A percentile compares a stretch with the other conserved stretches of the same genome.
These are phyloP conservation scores for Hanseniaspora uvarum DNA, from an alignment of 1,139 yeast species.

Conservation along the genomic window DNA sequence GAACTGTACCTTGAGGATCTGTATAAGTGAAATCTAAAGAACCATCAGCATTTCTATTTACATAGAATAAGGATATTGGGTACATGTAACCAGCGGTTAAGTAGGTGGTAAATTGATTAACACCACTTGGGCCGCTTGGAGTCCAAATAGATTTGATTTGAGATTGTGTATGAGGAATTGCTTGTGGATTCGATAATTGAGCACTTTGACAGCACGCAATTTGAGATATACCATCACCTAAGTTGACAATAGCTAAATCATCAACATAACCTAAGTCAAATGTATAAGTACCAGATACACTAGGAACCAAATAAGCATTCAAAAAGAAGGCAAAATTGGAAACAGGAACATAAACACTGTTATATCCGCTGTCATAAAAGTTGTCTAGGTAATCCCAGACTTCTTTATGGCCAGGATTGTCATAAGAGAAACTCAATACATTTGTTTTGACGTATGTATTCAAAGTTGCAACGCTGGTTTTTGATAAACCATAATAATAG, in stretches of 20 bases:
- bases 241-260: conserved; percentile 20
- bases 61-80: conserved; percentile 22
- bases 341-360: conserved; percentile 8
- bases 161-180: conserved; percentile 10
- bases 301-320: conserved; percentile 21
- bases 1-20: conserved; percentile 20
- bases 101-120: not conserved
- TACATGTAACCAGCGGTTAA: conserved; percentile 19
- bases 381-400: conserved; percentile 7
- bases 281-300: conserved; percentile 19
- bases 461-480: conserved; percentile 1
- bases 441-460: conserved; percentile 7
- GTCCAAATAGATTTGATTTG: conserved; percentile 16
- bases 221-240: conserved; percentile 22
- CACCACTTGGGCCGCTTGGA: conserved; percentile 12
- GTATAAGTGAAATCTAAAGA: conserved; percentile 20
- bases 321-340: conserved; percentile 21
- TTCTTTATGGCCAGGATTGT: not conserved
- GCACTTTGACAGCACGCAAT: conserved; percentile 19
- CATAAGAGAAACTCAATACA: not conserved
- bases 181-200: not conserved
- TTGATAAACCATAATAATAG: conserved; percentile 14
- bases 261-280: conserved; percentile 20
- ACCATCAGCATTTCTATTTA: conserved; percentile 21
- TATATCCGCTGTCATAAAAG: not conserved